Conservation (phyloP, 805 yeast species). For the Tetrapisispora iriomotensis region DNA sequence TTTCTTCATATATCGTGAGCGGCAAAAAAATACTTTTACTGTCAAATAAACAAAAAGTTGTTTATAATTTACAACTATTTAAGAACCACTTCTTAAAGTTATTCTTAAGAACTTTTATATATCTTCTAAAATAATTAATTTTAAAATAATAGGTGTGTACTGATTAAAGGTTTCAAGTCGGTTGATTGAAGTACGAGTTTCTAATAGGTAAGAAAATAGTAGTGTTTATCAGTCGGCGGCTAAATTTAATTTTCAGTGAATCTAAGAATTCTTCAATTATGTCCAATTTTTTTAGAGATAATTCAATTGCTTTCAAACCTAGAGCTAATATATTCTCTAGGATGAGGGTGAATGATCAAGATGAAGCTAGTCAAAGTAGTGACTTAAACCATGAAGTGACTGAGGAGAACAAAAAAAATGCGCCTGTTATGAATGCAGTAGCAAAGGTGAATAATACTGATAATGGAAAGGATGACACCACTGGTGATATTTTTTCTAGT, state of each 20-base stretch:
- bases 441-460: not conserved
- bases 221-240: not conserved
- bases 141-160: too few relatives aligned
- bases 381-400: too few relatives aligned
- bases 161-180: not conserved
- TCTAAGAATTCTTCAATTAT: constrained; percentile 6
- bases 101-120: too few relatives aligned
- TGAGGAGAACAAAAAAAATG: not conserved
- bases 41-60: too few relatives aligned
- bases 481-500: not conserved
- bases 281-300: constrained; percentile 29
- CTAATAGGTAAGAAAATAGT: too few relatives aligned
- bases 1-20: too few relatives aligned
- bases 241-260: not conserved
- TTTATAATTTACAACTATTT: too few relatives aligned
- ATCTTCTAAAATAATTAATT: too few relatives aligned
- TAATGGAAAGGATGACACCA: not conserved
- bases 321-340: constrained; percentile 26
- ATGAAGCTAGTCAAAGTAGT: constrained; percentile 1
- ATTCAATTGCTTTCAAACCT: constrained; percentile 25
- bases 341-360: constrained; percentile 18
- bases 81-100: too few relatives aligned
- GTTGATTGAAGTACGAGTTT: not conserved
- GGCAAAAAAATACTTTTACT: too few relatives aligned
- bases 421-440: not conserved